A percentile compares a stretch with the other conserved stretches of the same genome.
These are phyloP conservation scores for Candida coleopterorum DNA, from an alignment of 805 yeast species.

Conservation along the genomic window DNA sequence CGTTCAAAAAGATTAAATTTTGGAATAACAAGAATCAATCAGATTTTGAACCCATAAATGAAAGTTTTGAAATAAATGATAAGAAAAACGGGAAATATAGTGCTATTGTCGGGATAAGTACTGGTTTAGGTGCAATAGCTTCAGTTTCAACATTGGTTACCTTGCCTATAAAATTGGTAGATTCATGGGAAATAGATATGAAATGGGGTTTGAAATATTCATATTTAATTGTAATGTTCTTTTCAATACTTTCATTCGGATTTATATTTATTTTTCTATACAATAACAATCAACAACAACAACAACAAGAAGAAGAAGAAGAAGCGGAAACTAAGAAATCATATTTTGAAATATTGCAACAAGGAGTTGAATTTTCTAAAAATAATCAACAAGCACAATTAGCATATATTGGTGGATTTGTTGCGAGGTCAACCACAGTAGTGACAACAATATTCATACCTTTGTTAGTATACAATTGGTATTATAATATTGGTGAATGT, in stretches of 20 bases:
- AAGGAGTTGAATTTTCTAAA: slow-evolving; percentile 46
- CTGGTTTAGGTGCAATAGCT: slow-evolving; percentile 66
- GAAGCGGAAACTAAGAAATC: slow-evolving; percentile 10
- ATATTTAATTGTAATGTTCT: slow-evolving; percentile 44
- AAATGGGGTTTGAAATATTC: slow-evolving; percentile 42
- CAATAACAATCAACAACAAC: slow-evolving; percentile 23
- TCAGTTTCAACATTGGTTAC: slow-evolving; percentile 54
- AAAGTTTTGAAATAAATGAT: slow-evolving; percentile 5
- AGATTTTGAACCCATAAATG: slow-evolving; percentile 4
- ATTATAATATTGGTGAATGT: slow-evolving; percentile 48
- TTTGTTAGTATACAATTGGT: slow-evolving; percentile 54
- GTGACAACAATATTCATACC: slow-evolving; percentile 59
- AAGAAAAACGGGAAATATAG: slow-evolving; percentile 45
- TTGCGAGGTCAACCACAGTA: slow-evolving; percentile 61
- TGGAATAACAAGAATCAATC: slow-evolving; percentile 19
- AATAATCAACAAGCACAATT: slow-evolving; percentile 44
- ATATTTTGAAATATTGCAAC: slow-evolving; percentile 39
- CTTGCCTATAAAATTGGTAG: slow-evolving; percentile 48
- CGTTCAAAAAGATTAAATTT: slow-evolving; percentile 21
- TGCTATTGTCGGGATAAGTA: slow-evolving; percentile 55
- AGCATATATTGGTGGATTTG: slow-evolving; percentile 58
- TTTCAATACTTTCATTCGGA: slow-evolving; percentile 35
- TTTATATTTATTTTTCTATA: slow-evolving; percentile 42
- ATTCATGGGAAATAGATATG: slow-evolving; percentile 26
- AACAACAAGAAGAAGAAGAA: slow-evolving; percentile 15